Evolutionary conservation across 371 early-diverging fungal species (phyloP).

Genomic region (Mucor saturninus): DNA sequence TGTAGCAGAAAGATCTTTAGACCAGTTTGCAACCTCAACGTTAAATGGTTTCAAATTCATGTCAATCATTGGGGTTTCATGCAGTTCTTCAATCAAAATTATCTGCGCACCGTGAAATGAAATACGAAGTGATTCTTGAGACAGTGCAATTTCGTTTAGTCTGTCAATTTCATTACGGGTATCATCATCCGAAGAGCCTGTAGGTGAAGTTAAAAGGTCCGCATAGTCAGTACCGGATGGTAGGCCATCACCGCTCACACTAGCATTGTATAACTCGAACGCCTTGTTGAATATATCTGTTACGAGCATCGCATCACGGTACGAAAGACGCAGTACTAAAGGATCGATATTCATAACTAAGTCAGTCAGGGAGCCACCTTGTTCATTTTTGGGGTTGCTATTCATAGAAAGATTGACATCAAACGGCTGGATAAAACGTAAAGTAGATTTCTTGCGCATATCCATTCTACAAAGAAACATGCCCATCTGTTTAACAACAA

Average conservation of each 20-base stretch:
- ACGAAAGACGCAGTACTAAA: constrained; percentile 74
- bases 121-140: constrained; percentile 55
- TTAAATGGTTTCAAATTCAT: constrained; percentile 78
- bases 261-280: constrained; percentile 57
- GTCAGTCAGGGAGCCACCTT: constrained; percentile 34
- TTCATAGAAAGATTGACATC: constrained; percentile 83
- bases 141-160: constrained; percentile 17
- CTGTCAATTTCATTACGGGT: constrained; percentile 11
- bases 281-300: constrained; percentile 83
- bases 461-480: constrained; percentile 94
- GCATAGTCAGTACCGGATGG: constrained; percentile 3
- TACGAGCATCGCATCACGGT: constrained; percentile 86
- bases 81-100: constrained; percentile 90
- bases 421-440: constrained; percentile 91
- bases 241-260: not conserved
- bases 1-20: constrained; percentile 73
- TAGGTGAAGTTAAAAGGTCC: constrained; percentile 1
- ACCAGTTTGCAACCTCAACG: constrained; percentile 89
- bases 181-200: not conserved
- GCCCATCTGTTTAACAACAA: constrained; percentile 82
- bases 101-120: constrained; percentile 78
- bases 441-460: constrained; percentile 72
- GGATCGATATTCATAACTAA: constrained; percentile 67
- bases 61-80: constrained; percentile 92
- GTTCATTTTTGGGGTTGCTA: constrained; percentile 27